Evolutionary conservation across 768 basidiomycete species (phyloP).

Genomic region (Coprinellus micaceus): DNA sequence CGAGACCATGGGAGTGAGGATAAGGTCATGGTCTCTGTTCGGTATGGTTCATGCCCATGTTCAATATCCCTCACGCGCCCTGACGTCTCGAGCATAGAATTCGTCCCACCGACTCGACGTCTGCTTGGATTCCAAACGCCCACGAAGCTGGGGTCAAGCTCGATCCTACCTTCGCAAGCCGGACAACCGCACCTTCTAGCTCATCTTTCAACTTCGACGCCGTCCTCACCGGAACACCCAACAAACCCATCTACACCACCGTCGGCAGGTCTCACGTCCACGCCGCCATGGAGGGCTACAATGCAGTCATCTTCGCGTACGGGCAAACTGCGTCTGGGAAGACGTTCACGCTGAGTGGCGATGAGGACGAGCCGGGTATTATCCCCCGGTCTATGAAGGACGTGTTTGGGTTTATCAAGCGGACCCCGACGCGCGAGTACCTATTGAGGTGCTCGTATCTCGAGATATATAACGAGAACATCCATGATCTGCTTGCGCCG

Average conservation of each 20-base stretch:
- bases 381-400: slow-evolving; percentile 92
- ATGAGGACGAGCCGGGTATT: slow-evolving; percentile 84
- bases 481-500: slow-evolving; percentile 82
- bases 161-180: slow-evolving; percentile 51
- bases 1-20: slow-evolving; percentile 67
- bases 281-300: slow-evolving; percentile 96
- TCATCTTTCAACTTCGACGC: slow-evolving; percentile 65
- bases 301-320: slow-evolving; percentile 92
- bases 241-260: slow-evolving; percentile 74
- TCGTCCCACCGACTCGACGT: slow-evolving; percentile 49
- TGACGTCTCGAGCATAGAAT: slow-evolving; percentile 39
- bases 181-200: slow-evolving; percentile 24
- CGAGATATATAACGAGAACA: slow-evolving; percentile 94
- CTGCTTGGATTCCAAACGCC: slow-evolving; percentile 55
- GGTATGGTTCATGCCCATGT: slow-evolving; percentile 38
- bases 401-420: slow-evolving; percentile 79
- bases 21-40: slow-evolving; percentile 83
- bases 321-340: slow-evolving; percentile 81
- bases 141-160: slow-evolving; percentile 56
- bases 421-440: slow-evolving; percentile 79
- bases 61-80: not conserved
- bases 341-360: slow-evolving; percentile 62
- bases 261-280: slow-evolving; percentile 77
- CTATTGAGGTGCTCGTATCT: slow-evolving; percentile 95
- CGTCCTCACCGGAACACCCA: slow-evolving; percentile 73